Base-by-base conservation (phyloP, 129 eudicot genomes). In the Chrysanthemum seticuspe region DNA sequence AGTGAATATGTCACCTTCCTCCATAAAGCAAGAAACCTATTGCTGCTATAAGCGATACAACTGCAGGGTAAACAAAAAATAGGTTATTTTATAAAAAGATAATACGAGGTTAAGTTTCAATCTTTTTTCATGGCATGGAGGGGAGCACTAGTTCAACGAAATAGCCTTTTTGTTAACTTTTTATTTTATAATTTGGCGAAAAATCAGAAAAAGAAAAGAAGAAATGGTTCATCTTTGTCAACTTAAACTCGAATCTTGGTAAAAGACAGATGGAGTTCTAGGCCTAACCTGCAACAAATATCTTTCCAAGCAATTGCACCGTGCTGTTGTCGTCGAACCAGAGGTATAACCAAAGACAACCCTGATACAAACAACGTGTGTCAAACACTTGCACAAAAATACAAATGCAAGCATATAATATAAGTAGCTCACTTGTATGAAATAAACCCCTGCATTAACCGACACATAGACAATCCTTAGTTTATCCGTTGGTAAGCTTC, bases 281-380 rank as follows among this genome's bases (percentile, higher is more conserved):
- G 76, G 64, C 27, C 77, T 69, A 18, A 94, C 98, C 97, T 82
- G 98, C 98, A 57, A 94, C 79, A 81, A 94, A 94, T 79, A 94
- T 85, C 84, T 87, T 90, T 73, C 93, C 96, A 6, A 90, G 44
- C 53, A 84, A 82, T 83, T 88, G 89, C 62, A 86, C 85, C 50
- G 53, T 23, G 70, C 83, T 74, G 81, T 75, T 94, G 82, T 90
- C 91, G 72, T 87, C 85, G 48, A 90, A 65, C 91, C 89, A 87
- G 65, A 94, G 82, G 82, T 82, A 87, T 15, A 85, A 27, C 98
- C 98, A 94, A 45, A 94, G 89, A 74, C 96, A 83, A 75, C 78
- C 97, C 98, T 94, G 88, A 80, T n/a, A 49, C 72, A 60, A 72
- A 76, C 21, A 70, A 4, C 40, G 1, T 45, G 19, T 65, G 60